phyloP scores from a whole-genome alignment of 1,284 basidiomycete species.

The Apiotrichum mycotoxinovorans region DNA sequence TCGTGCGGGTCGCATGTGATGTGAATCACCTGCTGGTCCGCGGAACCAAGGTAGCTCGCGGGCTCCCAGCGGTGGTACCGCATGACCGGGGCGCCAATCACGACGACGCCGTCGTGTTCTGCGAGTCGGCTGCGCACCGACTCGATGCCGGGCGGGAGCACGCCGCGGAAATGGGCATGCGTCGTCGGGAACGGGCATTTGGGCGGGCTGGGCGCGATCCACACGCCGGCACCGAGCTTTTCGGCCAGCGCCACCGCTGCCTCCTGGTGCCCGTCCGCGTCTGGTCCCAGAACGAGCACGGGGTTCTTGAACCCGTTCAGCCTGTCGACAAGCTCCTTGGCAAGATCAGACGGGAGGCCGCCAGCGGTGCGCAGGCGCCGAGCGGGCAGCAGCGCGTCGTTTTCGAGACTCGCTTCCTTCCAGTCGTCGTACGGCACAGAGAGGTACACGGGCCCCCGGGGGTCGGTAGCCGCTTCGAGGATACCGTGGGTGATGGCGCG shows the following conservation, averaged over 20 bases:
- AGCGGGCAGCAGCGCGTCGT: conserved; percentile 4
- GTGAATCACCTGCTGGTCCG: conserved; percentile 7
- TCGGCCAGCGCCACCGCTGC: conserved; percentile 3
- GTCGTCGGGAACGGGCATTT: conserved; percentile 13
- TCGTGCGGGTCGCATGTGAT: conserved; percentile 11
- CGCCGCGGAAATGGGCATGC: conserved; percentile 10
- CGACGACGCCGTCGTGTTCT: conserved; percentile 11
- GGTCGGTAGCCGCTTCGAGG: conserved; percentile 6
- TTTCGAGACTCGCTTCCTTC: background rate
- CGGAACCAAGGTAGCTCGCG: background rate
- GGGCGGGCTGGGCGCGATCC: conserved; percentile 11
- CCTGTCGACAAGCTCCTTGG: background rate
- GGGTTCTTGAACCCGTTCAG: background rate
- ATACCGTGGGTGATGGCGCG: conserved; percentile 9
- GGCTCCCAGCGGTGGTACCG: conserved; percentile 19
- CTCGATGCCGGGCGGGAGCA: conserved; percentile 9
- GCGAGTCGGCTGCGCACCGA: conserved; percentile 5
- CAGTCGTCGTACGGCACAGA: conserved; percentile 17
- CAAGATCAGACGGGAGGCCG: background rate
- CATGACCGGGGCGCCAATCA: conserved; percentile 13
- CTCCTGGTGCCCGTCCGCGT: conserved; percentile 8
- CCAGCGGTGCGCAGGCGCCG: conserved; percentile 1
- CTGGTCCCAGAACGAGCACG: conserved; percentile 13
- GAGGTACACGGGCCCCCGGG: conserved; percentile 11
- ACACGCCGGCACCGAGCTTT: conserved; percentile 8